Evolutionary conservation across 1,284 basidiomycete genomes (phyloP).

Genomic region (Sphaerobolus stellatus): DNA sequence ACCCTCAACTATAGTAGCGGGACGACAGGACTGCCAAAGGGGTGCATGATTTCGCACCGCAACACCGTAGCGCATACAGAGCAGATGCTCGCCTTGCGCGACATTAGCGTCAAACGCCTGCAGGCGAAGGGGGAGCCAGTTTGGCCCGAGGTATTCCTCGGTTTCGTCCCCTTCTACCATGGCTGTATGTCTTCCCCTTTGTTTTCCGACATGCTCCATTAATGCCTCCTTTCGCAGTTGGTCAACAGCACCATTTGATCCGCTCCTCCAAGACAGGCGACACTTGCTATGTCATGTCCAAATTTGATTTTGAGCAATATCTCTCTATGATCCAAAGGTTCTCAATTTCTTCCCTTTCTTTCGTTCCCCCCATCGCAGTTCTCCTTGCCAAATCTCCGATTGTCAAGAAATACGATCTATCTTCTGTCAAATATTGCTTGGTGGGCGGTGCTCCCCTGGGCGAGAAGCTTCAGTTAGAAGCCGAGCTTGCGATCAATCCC

Average conservation of each 20-base stretch:
- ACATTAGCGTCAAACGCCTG: constrained; percentile 9
- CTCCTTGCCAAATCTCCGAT: constrained; percentile 13
- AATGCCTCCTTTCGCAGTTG: constrained; percentile 2
- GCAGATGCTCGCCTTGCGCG: constrained; percentile 11
- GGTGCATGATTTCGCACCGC: constrained; percentile 33
- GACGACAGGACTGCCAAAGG: constrained; percentile 25
- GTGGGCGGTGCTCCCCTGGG: constrained; percentile 13
- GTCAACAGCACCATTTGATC: constrained; percentile 14
- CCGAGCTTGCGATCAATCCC: constrained; percentile 10
- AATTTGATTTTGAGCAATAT: constrained; percentile 11
- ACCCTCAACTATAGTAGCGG: constrained; percentile 39
- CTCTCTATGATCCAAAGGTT: constrained; percentile 6
- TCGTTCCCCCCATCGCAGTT: constrained; percentile 13
- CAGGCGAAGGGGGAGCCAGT: constrained; percentile 7
- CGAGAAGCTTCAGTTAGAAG: constrained; percentile 8
- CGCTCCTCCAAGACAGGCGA: constrained; percentile 11
- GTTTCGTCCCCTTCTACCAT: constrained; percentile 20
- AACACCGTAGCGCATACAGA: constrained; percentile 24
- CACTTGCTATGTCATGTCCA: constrained; percentile 14
- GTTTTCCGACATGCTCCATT: background rate
- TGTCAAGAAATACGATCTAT: constrained; percentile 12
- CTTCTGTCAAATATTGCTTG: constrained; percentile 12
- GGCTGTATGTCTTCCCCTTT: constrained; percentile 12
- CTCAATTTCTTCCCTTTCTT: constrained; percentile 9
- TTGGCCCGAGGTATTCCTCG: constrained; percentile 13